Percentiles rank a stretch among this genome's conserved stretches.
Evolutionary conservation across 2,329 filamentous ascomycete genomes (phyloP).

Genomic region (Cladosporium sp.): DNA sequence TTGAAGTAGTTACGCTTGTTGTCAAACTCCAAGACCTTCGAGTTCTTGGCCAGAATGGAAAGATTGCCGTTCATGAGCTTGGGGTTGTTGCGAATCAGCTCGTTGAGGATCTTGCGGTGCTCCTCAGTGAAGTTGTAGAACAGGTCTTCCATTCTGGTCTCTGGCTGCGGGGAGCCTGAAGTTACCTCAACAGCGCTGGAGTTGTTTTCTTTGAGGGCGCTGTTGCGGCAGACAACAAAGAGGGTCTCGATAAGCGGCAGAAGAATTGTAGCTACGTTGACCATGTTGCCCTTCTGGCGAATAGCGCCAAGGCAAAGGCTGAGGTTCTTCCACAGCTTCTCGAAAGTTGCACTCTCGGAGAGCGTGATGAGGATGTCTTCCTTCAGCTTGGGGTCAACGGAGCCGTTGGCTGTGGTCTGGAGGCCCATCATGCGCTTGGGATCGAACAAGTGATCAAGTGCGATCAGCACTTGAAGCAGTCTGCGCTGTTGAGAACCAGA

Average conservation of each 20-base stretch:
- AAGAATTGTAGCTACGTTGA: slow-evolving; percentile 94
- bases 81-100: slow-evolving; percentile 93
- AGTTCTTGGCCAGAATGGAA: slow-evolving; percentile 93
- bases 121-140: slow-evolving; percentile 99
- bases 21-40: slow-evolving; percentile 97
- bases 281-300: slow-evolving; percentile 86
- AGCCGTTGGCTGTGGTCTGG: slow-evolving; percentile 41
- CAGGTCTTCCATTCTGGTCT: slow-evolving; percentile 77
- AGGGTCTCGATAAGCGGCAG: slow-evolving; percentile 91
- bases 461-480: slow-evolving; percentile 83
- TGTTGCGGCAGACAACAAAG: slow-evolving; percentile 99
- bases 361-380: slow-evolving; percentile 81
- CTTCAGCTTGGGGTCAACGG: slow-evolving; percentile 56
- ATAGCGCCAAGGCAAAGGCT: slow-evolving; percentile 86
- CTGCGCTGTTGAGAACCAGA: slow-evolving; percentile 97
- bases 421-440: slow-evolving; percentile 57
- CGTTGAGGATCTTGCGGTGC: slow-evolving; percentile 95
- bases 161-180: slow-evolving; percentile 67
- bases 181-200: slow-evolving; percentile 45
- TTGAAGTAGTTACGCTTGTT: slow-evolving; percentile 99
- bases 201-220: slow-evolving; percentile 64
- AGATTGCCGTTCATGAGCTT: slow-evolving; percentile 99
- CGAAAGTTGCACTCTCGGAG: slow-evolving; percentile 88
- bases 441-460: slow-evolving; percentile 93
- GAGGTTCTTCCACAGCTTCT: slow-evolving; percentile 85